Conservation (phyloP, 1,139 yeast genomes). For the Wickerhamomyces sp. region DNA sequence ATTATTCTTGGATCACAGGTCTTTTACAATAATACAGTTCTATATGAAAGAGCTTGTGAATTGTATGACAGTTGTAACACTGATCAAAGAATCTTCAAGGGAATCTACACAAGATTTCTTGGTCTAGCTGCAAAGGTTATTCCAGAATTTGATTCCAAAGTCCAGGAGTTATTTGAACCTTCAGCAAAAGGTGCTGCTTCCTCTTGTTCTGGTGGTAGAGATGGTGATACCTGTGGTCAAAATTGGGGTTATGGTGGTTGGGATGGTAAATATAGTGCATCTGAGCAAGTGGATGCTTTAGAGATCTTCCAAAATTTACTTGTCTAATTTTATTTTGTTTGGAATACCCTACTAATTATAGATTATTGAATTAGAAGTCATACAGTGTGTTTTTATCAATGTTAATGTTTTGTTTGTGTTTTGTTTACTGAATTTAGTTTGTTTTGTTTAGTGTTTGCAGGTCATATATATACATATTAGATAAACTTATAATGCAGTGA, state of each 20-base stretch:
- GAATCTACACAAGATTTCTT: slow-evolving; percentile 62
- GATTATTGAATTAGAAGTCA: no score
- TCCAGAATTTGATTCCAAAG: slow-evolving; percentile 41
- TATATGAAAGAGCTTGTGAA: slow-evolving; percentile 73
- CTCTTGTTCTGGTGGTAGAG: slow-evolving; percentile 56
- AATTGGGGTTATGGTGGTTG: slow-evolving; percentile 45
- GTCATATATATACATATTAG: no score
- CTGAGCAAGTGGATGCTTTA: slow-evolving; percentile 55
- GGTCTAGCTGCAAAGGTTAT: slow-evolving; percentile 57
- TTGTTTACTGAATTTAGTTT: no score
- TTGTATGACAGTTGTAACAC: slow-evolving; percentile 51
- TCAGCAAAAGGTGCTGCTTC: slow-evolving; percentile 53
- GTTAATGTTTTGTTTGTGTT: no score
- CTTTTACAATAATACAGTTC: slow-evolving; percentile 45
- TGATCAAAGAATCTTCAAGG: slow-evolving; percentile 78
- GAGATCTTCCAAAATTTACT: slow-evolving; percentile 47
- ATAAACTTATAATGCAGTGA: no score
- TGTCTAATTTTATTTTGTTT: neutral
- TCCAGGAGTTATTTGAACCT: slow-evolving; percentile 41
- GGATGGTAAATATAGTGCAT: slow-evolving; percentile 53
- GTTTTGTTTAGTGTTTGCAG: no score
- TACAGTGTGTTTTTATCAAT: no score
- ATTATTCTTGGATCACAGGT: slow-evolving; percentile 50
- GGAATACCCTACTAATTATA: no score
- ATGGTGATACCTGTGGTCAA: slow-evolving; percentile 55